Conservation (phyloP, 768 basidiomycete genomes). For the Panus rudis region DNA sequence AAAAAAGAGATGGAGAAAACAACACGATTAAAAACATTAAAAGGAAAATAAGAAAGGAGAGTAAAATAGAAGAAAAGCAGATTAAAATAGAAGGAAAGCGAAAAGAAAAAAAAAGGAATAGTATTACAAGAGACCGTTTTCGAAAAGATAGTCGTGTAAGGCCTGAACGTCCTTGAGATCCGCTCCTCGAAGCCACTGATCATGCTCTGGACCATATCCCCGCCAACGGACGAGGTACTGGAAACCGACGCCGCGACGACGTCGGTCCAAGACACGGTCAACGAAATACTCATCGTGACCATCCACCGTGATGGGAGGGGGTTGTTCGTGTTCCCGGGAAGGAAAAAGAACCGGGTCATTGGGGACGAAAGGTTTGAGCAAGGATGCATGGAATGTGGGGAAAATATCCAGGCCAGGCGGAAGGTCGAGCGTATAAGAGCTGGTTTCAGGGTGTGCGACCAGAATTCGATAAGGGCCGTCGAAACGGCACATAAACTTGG, state of each 20-base stretch:
- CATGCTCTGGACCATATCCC: constrained; percentile 16
- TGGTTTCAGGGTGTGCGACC: constrained; percentile 9
- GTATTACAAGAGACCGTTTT: no score
- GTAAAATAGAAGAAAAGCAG: no score
- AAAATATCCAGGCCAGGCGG: constrained; percentile 16
- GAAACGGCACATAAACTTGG: constrained; percentile 36
- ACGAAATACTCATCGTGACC: constrained; percentile 9
- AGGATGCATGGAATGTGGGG: constrained; percentile 29
- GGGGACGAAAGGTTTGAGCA: constrained; percentile 19
- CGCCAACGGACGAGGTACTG: constrained; percentile 3
- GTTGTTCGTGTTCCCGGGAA: constrained; percentile 1
- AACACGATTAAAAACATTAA: background rate
- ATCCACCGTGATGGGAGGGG: constrained; percentile 6
- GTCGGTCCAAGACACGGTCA: constrained; percentile 1
- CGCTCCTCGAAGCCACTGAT: constrained; percentile 21
- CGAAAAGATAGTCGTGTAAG: constrained; percentile 13
- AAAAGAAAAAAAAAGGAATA: no score
- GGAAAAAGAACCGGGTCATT: constrained; percentile 35
- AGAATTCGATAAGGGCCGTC: constrained; percentile 21
- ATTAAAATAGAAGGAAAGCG: no score
- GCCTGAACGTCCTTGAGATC: constrained; percentile 21
- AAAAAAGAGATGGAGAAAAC: no score
- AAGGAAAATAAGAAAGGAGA: no score
- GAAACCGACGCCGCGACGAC: background rate
- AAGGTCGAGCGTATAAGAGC: constrained; percentile 17